Evolutionary conservation across 2,329 filamentous ascomycete species (phyloP).

Genomic region (Didymosphaeria variabile): DNA sequence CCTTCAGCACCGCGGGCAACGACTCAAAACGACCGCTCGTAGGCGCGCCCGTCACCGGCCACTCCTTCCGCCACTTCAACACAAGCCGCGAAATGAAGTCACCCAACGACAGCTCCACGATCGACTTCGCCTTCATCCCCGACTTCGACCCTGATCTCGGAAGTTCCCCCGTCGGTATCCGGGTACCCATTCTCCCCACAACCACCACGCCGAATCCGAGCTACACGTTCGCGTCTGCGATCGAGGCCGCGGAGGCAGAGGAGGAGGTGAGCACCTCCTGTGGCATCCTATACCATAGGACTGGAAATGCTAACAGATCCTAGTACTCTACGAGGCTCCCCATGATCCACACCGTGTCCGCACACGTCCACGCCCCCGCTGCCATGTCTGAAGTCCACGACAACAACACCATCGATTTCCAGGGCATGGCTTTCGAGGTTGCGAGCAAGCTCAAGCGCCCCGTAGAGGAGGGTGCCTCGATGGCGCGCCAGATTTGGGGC

Average conservation of each 20-base stretch:
- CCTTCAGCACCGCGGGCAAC: constrained; percentile 64
- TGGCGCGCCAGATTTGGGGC: constrained; percentile 57
- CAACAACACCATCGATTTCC: constrained; percentile 64
- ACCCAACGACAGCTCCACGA: constrained; percentile 66
- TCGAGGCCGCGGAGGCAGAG: constrained; percentile 30
- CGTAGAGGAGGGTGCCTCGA: constrained; percentile 53
- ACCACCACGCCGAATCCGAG: constrained; percentile 24
- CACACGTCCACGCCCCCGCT: constrained; percentile 58
- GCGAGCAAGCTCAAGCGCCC: constrained; percentile 40
- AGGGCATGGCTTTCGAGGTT: constrained; percentile 64
- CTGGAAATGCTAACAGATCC: constrained; percentile 17
- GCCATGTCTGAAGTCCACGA: constrained; percentile 68
- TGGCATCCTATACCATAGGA: background rate
- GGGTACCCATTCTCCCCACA: constrained; percentile 60
- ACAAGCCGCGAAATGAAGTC: constrained; percentile 66
- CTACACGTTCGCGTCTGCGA: constrained; percentile 11
- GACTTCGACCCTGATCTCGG: constrained; percentile 56
- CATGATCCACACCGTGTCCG: constrained; percentile 64
- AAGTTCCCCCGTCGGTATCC: constrained; percentile 47
- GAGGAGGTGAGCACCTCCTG: constrained; percentile 27
- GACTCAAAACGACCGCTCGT: constrained; percentile 54
- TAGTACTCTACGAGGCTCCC: constrained; percentile 60
- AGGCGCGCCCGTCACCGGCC: constrained; percentile 37
- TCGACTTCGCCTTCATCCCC: constrained; percentile 71
- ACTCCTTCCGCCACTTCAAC: constrained; percentile 65